Base-by-base conservation (phyloP, 805 yeast genomes). In the Nakazawaea holstii region DNA sequence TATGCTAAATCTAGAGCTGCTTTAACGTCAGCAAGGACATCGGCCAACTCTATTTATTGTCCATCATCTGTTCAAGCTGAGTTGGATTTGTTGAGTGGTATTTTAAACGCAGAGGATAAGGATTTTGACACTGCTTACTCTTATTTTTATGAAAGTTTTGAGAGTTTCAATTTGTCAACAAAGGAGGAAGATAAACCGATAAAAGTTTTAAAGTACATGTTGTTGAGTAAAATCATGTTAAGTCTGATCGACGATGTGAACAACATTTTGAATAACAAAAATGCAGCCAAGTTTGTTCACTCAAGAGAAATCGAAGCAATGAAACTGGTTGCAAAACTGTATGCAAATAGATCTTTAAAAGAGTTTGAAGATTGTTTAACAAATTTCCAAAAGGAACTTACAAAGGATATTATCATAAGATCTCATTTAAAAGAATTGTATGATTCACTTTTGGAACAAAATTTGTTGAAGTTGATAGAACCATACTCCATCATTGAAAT, bases 401-500 rank as follows among this genome's bases (percentile, higher is more conserved):
- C 90, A 50, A 77, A 86, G 10, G 99, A 94, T 62, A 82, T 84
- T 43, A 84, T 94, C 55, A 89, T 91, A 54, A 84, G 95, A 59
- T 82, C 92, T 33, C 99, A 94, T 68, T 86, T 94, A 68, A 82
- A 87, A 51, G 95, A 95, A 24, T 76, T 94, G 47, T 94, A 94
- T 68, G 98, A 95, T 63, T 88, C 92, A 35, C 73, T 94, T 55
- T 77, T 94, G 60, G 96, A 92, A 65, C 95, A 94, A 59, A 94
- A 94, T 68, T 74, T 94, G 65, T 81, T 90, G 61, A 92, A 94
- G 65, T 88, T 95, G 54, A 91, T 94, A 54, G 97, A 94, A 69
- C 97, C 98, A 14, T 94, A 89, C 67, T 87, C 95, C 31, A 85
- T 92, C 55, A 97, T 94, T n/a, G 99, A 94, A 67, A 79, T 94